Base-by-base conservation (phyloP, 495 filamentous ascomycete species). In the Beverwykella pulmonaria region DNA sequence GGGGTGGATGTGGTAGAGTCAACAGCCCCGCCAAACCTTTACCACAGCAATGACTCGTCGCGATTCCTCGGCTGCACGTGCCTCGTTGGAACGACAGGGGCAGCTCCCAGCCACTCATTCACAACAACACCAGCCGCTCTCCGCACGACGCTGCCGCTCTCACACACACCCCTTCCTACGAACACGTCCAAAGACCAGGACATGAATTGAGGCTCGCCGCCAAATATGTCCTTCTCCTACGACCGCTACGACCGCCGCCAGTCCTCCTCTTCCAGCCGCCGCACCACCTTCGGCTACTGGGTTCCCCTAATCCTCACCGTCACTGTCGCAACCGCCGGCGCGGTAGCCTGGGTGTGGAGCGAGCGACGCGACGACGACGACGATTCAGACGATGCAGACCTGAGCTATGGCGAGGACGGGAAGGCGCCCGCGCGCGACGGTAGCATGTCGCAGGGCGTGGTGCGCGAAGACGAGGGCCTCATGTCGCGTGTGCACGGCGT, bases 301-400 rank as follows among this genome's bases (percentile, higher is more conserved):
- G 83, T 93, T 58, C 92, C 92, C 59, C 79, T 96, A 48, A 87
- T 87, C 54, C 73, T 96, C 63, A 96, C 92, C 44, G 86, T 93
- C 36, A 92, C 92, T 53, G 83, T 93, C 68, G 92, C 92, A 36
- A 90, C 92, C 23, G 83, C 90, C 56, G 91, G 92, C 29, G 79
- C 94, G 55, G 92, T 87, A 26, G 91, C 92, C 23, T 97, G 93
- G 93, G 85, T 93, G 29, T 96, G 92, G 92, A 93, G 89, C 77
- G 91, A 94, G 79, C 87, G 91, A 73, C 84, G 79, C 61, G 88
- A 87, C 61, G 81, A 89, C 69, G 89, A 91, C 20, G 85, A 90
- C 52, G 87, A 88, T 50, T 63, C 55, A 23, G 71, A 73, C 50
- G 72, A 74, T 46, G 70, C 54, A 4, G 58, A 74, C 50, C 63